A percentile compares a stretch with the other conserved stretches of the same genome.
phyloP scores from a whole-genome alignment of 352 stramenopile genomes.

The Phytopythium cucurbitacearum region DNA sequence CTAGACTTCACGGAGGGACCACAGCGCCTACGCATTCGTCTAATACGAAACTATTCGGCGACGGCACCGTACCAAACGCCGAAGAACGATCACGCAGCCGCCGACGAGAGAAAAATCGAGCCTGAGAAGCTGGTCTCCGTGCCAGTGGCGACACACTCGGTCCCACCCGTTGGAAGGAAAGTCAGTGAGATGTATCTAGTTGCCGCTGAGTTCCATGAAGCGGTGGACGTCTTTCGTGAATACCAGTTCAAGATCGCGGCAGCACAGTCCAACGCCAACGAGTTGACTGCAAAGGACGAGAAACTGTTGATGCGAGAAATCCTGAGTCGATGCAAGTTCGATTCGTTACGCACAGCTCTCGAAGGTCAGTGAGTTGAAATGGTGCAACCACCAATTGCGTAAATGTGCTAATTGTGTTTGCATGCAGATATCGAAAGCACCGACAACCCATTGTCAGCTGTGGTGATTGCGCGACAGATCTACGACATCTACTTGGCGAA shows the following conservation, averaged over 20 bases:
- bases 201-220: slow-evolving; percentile 44
- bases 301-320: not conserved
- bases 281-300: not conserved
- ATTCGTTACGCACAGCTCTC: slow-evolving; percentile 11
- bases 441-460: not conserved
- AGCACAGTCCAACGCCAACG: too few relatives aligned
- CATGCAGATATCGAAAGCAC: not conserved
- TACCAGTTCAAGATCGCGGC: slow-evolving; percentile 14
- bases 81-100: too few relatives aligned
- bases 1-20: slow-evolving; percentile 52
- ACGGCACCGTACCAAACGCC: not conserved
- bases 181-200: not conserved
- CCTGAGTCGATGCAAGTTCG: slow-evolving; percentile 11
- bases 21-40: slow-evolving; percentile 40
- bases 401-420: not conserved
- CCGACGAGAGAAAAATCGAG: not conserved
- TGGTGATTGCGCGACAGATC: too few relatives aligned
- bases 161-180: not conserved
- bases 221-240: slow-evolving; percentile 44
- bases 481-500: too few relatives aligned
- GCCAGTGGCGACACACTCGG: not conserved
- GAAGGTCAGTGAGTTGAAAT: not conserved
- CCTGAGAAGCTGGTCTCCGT: not conserved
- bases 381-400: not conserved
- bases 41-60: slow-evolving; percentile 30